Conservation (phyloP, 2,329 filamentous ascomycete species). For the Fusarium virguliforme region DNA sequence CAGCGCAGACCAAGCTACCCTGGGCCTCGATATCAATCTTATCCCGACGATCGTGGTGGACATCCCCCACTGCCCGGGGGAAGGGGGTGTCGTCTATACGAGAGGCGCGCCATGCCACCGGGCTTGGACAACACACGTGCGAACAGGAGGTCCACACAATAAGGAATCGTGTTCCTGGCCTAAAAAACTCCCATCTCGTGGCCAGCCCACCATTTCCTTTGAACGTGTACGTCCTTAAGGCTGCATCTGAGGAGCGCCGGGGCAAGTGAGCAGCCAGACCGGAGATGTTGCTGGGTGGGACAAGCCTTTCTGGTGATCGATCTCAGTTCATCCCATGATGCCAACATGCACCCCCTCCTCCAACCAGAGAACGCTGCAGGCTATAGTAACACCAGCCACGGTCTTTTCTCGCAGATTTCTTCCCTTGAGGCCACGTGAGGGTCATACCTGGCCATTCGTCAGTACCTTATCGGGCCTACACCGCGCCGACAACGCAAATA, state of each 20-base stretch:
- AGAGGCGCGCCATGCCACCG: neutral
- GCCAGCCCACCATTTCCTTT: neutral
- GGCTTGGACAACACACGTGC: neutral
- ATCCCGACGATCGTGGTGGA: conserved; percentile 1
- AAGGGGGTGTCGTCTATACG: conserved; percentile 1
- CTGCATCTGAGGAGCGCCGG: neutral
- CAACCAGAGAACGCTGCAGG: neutral
- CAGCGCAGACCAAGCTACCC: neutral
- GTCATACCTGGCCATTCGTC: neutral
- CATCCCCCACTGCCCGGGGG: neutral
- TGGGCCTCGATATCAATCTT: neutral
- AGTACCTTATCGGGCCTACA: neutral
- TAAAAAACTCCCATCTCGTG: neutral
- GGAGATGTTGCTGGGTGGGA: too few species aligned
- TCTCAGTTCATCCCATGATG: too few species aligned
- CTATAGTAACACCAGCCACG: neutral
- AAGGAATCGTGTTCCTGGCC: neutral
- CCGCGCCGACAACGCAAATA: neutral
- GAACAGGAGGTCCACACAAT: neutral
- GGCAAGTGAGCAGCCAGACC: neutral
- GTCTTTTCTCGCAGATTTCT: neutral
- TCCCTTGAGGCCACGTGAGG: too few species aligned
- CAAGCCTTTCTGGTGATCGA: too few species aligned
- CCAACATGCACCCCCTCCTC: too few species aligned
- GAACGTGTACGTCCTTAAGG: neutral